Evolutionary conservation across 176 grass and related monocot genomes (phyloP), one percentile per base, ranked within the genome.

Genomic region (Hyparrhenia diplandra): DNA sequence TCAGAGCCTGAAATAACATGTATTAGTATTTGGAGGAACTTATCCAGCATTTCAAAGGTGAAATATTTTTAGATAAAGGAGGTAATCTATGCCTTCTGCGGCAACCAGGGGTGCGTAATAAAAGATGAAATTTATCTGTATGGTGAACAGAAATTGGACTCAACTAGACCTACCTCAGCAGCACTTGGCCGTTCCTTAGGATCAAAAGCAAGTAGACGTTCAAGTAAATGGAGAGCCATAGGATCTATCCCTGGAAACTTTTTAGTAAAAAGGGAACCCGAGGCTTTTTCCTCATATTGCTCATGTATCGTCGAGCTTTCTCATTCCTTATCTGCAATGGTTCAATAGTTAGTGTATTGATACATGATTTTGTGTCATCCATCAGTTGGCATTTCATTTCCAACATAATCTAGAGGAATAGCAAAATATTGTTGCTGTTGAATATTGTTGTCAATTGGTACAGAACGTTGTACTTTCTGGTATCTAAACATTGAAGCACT

Each of bases 151-250:
- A 74, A 74, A 14, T 54, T 64, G 78, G 66, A 32, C 23, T 29
- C 42, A 67, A 42, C 23, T 29, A 74, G 54, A 75, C 85, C 64
- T 88, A 97, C 88, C 94, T 97, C 94, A 30, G 81, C 88, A 60
- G 94, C 94, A 77, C 69, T 87, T 78, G 94, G 94, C 3, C 94
- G 88, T 54, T 93, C 88, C 80, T 97, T 97, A 47, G 94, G 94
- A 90, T 97, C 94, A 82, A 97, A 97, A 81, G 94, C 81, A 85
- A 97, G 81, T 75, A 97, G 88, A 69, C 86, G 90, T 71, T 97
- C 83, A 79, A 97, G 91, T 65, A 97, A 84, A 84, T 69, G 88
- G 59, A 97, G 88, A 76, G 91, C 91, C 84, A 97, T 86, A 60
- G 88, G 91, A 85, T 93, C 91, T 63, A 88, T 85, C 45, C 80